These are phyloP conservation scores for Buddleja alternifolia DNA, from an alignment of 257 asterid species.

Conservation along the genomic window DNA sequence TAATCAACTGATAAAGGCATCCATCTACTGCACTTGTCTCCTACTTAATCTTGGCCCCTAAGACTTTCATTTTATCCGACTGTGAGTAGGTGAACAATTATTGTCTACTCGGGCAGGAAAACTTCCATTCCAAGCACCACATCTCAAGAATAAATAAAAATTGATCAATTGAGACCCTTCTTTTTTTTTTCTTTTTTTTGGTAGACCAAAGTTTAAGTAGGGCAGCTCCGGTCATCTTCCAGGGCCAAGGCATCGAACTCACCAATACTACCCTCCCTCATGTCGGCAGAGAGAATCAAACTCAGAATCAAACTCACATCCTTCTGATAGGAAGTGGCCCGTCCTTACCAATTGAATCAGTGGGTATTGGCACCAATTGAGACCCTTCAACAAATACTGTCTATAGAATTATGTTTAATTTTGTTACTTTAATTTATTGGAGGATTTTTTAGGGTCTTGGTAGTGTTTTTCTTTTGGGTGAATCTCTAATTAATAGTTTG, in stretches of 20 bases:
- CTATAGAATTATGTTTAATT: too few relatives aligned
- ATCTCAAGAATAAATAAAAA: constrained; percentile 11
- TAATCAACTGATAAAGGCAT: constrained; percentile 43
- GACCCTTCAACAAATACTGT: constrained; percentile 47
- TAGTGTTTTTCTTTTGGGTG: too few relatives aligned
- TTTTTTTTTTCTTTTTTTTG: too few relatives aligned
- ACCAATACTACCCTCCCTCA: too few relatives aligned
- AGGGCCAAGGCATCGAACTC: too few relatives aligned
- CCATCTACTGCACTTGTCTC: constrained; percentile 37
- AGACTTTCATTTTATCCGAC: constrained; percentile 43
- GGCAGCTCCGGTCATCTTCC: too few relatives aligned
- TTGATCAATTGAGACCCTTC: constrained; percentile 42
- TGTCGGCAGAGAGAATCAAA: too few relatives aligned
- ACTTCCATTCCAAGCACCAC: constrained; percentile 40
- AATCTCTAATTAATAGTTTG: neutral
- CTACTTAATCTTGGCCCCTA: constrained; percentile 63
- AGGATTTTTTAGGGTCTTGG: neutral
- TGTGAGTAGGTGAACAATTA: constrained; percentile 50
- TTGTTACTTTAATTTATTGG: neutral
- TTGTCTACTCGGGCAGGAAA: constrained; percentile 39
- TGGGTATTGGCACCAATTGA: constrained; percentile 40
- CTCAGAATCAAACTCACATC: too few relatives aligned
- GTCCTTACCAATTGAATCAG: too few relatives aligned
- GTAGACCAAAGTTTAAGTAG: too few relatives aligned
- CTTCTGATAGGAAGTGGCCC: too few relatives aligned